These are phyloP conservation scores for Cryptococcus maquisensis DNA, from an alignment of 1,284 basidiomycete genomes.

Conservation along the genomic window DNA sequence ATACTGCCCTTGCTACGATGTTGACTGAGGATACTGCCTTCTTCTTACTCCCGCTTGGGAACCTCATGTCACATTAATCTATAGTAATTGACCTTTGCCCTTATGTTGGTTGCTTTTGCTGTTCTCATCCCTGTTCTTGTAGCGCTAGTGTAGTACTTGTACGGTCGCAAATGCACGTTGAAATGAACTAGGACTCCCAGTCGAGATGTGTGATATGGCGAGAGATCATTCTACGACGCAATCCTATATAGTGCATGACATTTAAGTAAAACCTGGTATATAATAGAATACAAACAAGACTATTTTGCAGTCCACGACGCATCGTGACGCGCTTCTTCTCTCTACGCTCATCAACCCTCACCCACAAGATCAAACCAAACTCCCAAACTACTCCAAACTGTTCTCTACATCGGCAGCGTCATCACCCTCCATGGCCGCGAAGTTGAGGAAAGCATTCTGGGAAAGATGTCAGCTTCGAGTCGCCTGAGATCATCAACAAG, in stretches of 20 bases:
- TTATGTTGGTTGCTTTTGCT: too few species aligned
- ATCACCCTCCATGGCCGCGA: slow-evolving; percentile 77
- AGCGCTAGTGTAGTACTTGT: too few species aligned
- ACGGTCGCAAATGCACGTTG: too few species aligned
- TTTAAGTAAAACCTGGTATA: background rate
- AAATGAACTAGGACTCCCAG: too few species aligned
- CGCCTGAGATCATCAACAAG: background rate
- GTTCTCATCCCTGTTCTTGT: too few species aligned
- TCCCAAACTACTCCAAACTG: slow-evolving; percentile 35
- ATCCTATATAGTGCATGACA: background rate
- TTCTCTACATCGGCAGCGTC: slow-evolving; percentile 89
- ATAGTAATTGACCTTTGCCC: too few species aligned
- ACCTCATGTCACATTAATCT: too few species aligned
- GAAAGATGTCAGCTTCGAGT: slow-evolving; percentile 1
- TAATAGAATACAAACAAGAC: slow-evolving; percentile 1
- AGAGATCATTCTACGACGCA: background rate
- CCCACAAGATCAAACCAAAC: background rate
- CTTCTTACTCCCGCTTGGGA: too few species aligned
- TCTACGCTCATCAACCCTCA: too few species aligned
- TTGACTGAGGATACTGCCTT: too few species aligned
- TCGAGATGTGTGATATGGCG: background rate
- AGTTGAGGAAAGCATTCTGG: slow-evolving; percentile 82
- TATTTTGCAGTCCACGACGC: background rate
- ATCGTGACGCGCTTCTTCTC: background rate
- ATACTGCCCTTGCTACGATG: too few species aligned